phyloP scores from a whole-genome alignment of 202 grass and related monocot species.

The Schoenoplectus tabernaemontani region DNA sequence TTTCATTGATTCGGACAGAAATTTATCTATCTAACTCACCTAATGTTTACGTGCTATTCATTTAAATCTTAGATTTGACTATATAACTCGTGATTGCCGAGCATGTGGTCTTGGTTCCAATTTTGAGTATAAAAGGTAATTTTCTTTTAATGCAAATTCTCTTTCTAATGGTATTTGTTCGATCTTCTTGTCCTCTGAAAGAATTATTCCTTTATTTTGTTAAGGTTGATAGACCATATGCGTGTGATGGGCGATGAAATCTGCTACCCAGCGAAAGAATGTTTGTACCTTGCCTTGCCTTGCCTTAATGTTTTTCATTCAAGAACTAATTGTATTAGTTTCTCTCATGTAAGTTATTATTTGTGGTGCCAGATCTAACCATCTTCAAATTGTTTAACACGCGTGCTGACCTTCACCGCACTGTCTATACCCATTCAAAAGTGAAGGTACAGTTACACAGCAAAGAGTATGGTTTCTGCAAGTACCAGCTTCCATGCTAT shows the following conservation, averaged over 20 bases:
- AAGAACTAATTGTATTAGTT: neutral
- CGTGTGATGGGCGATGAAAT: constrained; percentile 86
- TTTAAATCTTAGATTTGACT: constrained; percentile 65
- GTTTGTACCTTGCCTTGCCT: constrained; percentile 34
- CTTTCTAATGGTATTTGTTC: neutral
- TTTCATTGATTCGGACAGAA: constrained; percentile 1
- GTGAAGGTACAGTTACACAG: constrained; percentile 52
- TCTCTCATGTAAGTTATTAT: constrained; percentile 6
- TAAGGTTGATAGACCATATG: constrained; percentile 70
- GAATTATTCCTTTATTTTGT: neutral
- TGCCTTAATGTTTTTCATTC: constrained; percentile 5
- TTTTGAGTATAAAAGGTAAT: constrained; percentile 81
- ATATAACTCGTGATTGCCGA: constrained; percentile 86
- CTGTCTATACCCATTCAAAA: constrained; percentile 94
- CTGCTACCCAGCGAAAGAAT: constrained; percentile 98
- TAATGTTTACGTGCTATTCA: constrained; percentile 27
- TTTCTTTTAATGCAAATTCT: constrained; percentile 11
- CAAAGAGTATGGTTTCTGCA: neutral
- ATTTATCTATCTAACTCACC: constrained; percentile 16
- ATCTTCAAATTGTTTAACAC: constrained; percentile 86
- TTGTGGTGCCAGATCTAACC: constrained; percentile 55
- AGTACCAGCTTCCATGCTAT: neutral
- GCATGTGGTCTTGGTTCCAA: constrained; percentile 93
- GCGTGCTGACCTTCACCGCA: constrained; percentile 83
- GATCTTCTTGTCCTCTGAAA: neutral